Evolutionary conservation across 2,329 filamentous ascomycete genomes (phyloP).

Genomic region (Diaporthe australafricana): DNA sequence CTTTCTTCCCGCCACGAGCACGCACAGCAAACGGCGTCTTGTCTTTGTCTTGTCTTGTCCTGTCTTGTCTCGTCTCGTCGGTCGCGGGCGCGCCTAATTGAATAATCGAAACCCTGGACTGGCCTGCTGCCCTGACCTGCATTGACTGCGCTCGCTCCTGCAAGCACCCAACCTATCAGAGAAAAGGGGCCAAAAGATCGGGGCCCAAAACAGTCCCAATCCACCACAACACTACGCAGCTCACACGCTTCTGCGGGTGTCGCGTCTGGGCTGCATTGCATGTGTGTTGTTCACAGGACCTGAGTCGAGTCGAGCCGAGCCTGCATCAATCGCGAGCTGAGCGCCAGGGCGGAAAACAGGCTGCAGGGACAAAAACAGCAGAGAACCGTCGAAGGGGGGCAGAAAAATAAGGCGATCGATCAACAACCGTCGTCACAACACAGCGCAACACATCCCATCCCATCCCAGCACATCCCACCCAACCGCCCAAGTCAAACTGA

Average conservation of each 20-base stretch:
- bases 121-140: slow-evolving; percentile 23
- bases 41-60: not conserved
- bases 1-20: not conserved
- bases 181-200: slow-evolving; percentile 32
- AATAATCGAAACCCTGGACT: slow-evolving; percentile 15
- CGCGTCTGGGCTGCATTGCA: slow-evolving; percentile 35
- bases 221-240: slow-evolving; percentile 19
- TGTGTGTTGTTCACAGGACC: slow-evolving; percentile 29
- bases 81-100: slow-evolving; percentile 21
- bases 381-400: slow-evolving; percentile 20
- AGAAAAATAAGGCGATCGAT: slow-evolving; percentile 33
- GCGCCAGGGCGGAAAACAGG: slow-evolving; percentile 9
- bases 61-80: not conserved
- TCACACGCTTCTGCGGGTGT: slow-evolving; percentile 31
- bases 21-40: not conserved
- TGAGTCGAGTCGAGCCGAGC: slow-evolving; percentile 25
- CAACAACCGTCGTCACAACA: slow-evolving; percentile 25
- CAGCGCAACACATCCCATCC: slow-evolving; percentile 27
- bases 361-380: slow-evolving; percentile 16
- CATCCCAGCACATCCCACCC: slow-evolving; percentile 29
- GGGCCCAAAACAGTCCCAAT: slow-evolving; percentile 11
- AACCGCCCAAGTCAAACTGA: slow-evolving; percentile 37
- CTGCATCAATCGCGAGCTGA: slow-evolving; percentile 10
- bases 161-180: slow-evolving; percentile 30
- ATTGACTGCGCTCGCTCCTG: slow-evolving; percentile 26